These are phyloP conservation scores for Phaeosphaeriaceae sp. DNA, from an alignment of 2,329 filamentous ascomycete genomes.

Conservation along the genomic window DNA sequence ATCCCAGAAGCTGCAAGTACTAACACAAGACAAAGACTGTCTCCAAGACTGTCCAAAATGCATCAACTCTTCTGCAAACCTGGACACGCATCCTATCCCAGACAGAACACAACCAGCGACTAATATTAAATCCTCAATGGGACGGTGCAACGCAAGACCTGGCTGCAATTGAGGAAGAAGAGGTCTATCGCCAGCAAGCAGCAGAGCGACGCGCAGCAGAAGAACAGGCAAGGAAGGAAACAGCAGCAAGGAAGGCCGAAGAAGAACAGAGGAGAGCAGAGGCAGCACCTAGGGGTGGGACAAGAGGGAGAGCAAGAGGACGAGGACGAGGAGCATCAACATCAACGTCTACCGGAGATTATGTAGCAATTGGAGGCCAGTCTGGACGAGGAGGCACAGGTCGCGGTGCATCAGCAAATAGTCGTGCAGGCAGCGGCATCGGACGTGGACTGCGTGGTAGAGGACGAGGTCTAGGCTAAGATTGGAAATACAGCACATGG, in stretches of 20 bases:
- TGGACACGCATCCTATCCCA: constrained; percentile 97
- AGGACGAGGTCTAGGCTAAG: constrained; percentile 36
- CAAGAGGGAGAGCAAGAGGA: constrained; percentile 45
- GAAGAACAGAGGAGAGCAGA: constrained; percentile 63
- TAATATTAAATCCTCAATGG: constrained; percentile 88
- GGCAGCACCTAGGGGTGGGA: constrained; percentile 56
- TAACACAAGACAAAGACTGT: constrained; percentile 69
- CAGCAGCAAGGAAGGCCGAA: constrained; percentile 62
- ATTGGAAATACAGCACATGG: background rate
- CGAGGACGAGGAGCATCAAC: constrained; percentile 40
- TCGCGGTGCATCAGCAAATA: constrained; percentile 53
- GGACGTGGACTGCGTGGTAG: constrained; percentile 50
- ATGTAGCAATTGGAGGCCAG: constrained; percentile 53
- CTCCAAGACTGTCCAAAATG: constrained; percentile 81
- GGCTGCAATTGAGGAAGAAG: constrained; percentile 84
- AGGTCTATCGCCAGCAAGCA: constrained; percentile 73
- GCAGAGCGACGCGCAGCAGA: constrained; percentile 78
- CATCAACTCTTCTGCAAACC: constrained; percentile 87
- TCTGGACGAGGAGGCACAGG: constrained; percentile 58
- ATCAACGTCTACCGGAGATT: constrained; percentile 42
- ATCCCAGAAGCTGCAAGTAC: constrained; percentile 4
- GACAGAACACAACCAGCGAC: constrained; percentile 94
- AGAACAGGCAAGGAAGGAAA: constrained; percentile 78
- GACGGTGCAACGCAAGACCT: constrained; percentile 87
- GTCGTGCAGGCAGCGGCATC: constrained; percentile 53